These are phyloP conservation scores for Herpetomonas samuelpessoai DNA, from an alignment of 208 protist species.

Conservation along the genomic window DNA sequence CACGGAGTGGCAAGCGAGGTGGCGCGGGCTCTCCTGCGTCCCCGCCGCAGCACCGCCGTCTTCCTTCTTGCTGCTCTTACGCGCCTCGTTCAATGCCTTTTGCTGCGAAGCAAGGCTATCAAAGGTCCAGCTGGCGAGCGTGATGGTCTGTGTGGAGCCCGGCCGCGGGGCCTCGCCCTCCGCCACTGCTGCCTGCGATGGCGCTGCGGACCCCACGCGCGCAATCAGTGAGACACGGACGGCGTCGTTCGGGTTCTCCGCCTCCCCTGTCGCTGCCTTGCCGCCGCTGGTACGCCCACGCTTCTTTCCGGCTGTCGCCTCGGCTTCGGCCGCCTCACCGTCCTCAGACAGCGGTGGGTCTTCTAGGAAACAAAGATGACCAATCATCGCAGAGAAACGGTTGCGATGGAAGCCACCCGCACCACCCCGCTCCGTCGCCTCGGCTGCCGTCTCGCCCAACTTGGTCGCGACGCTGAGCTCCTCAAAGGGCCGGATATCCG, in stretches of 20 bases:
- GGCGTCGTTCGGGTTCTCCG: conserved; percentile 12
- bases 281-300: not conserved
- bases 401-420: not conserved
- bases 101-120: not conserved
- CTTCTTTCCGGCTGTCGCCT: not conserved
- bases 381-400: conserved; percentile 32
- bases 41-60: not conserved
- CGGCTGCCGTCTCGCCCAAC: not conserved
- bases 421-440: not conserved
- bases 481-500: conserved; percentile 38
- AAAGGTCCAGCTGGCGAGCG: conserved; percentile 42
- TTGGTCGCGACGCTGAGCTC: conserved; percentile 24
- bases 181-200: conserved; percentile 6
- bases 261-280: not conserved
- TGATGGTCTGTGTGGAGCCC: conserved; percentile 14
- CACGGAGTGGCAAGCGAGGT: conserved; percentile 7
- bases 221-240: conserved; percentile 36
- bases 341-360: not conserved
- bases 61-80: not conserved
- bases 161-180: not conserved
- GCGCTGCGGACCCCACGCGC: not conserved
- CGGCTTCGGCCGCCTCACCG: conserved; percentile 10
- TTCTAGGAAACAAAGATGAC: conserved; percentile 29
- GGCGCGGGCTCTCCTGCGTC: too few species aligned
- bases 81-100: not conserved